phyloP scores from a whole-genome alignment of 441 rosid genomes.

The Erodium moschatum region DNA sequence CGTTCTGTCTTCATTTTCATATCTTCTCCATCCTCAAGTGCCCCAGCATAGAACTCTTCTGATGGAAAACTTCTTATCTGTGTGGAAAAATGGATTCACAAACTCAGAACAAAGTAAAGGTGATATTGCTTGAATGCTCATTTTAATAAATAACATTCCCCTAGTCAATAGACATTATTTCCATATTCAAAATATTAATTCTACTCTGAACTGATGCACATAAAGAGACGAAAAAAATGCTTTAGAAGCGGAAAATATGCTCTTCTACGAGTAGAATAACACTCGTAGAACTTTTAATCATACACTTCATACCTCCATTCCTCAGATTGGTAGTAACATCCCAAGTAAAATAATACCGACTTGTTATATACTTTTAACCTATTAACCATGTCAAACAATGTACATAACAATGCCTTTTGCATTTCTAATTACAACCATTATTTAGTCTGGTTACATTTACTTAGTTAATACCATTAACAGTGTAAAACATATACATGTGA shows the following conservation, averaged over 20 bases:
- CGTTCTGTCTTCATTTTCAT: slow-evolving; percentile 57
- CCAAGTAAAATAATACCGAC: not conserved
- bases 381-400: not conserved
- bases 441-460: not conserved
- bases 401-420: not conserved
- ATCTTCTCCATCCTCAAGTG: slow-evolving; percentile 70
- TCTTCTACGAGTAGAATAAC: too few relatives aligned
- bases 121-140: not conserved
- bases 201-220: not conserved
- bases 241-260: too few relatives aligned
- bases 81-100: slow-evolving; percentile 16
- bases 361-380: not conserved
- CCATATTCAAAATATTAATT: not conserved
- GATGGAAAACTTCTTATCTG: slow-evolving; percentile 92
- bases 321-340: not conserved
- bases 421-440: not conserved
- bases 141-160: not conserved
- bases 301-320: too few relatives aligned
- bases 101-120: not conserved
- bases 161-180: not conserved
- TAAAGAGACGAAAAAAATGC: too few relatives aligned
- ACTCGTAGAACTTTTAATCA: too few relatives aligned
- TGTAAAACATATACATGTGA: not conserved
- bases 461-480: not conserved
- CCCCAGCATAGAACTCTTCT: slow-evolving; percentile 65